Base-by-base conservation (phyloP, 2,329 filamentous ascomycete genomes). In the Malbranchea cinnamomea region DNA sequence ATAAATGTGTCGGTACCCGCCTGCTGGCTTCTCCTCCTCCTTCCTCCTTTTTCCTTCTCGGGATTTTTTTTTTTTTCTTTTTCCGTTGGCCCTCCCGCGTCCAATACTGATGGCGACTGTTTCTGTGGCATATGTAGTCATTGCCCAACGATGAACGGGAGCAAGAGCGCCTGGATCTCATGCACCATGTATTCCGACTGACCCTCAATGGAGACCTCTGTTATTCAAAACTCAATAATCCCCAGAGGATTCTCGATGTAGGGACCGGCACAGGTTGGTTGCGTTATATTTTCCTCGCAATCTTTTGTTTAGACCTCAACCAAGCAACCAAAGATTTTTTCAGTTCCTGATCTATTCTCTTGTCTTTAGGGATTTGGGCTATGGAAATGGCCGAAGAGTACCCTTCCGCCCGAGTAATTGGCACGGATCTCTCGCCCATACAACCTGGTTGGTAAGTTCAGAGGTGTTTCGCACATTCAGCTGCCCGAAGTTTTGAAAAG, bases 81-180 rank as follows among this genome's bases (percentile, higher is more conserved):
- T 5, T 28, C 12, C 11, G 4, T 11, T 14, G 5, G 15, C 5
- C 6, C 5, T 28, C 4, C 6, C 17, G 11, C 20, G 20, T 22
- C 14, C 4, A 12, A 9, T 9, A 23, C 28, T 8, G 5, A 16
- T 13, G n/a, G n/a, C 11, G 11, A 24, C 23, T 24, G 23, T 12
- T 10, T 13, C 10, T 10, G 23, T 5, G 23, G 4, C 26, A 9
- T 27, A 26, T 16, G 17, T 28, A 37, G 36, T 22, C 33, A 6
- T 28, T 37, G 6, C 36, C 36, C 3, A 37, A 37, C 23, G 36
- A 37, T 23, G 36, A 38, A 30, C 34, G 36, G 19, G 53, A 59
- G 31, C 52, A 59, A 26, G 49, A 56, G 22, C 50, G 55, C 0
- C 44, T 60, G 2, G 54, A 59, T 26, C 55, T 59, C 40, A 33